Conservation (phyloP, 2,329 filamentous ascomycete species). For the Pseudonectria foliicola region DNA sequence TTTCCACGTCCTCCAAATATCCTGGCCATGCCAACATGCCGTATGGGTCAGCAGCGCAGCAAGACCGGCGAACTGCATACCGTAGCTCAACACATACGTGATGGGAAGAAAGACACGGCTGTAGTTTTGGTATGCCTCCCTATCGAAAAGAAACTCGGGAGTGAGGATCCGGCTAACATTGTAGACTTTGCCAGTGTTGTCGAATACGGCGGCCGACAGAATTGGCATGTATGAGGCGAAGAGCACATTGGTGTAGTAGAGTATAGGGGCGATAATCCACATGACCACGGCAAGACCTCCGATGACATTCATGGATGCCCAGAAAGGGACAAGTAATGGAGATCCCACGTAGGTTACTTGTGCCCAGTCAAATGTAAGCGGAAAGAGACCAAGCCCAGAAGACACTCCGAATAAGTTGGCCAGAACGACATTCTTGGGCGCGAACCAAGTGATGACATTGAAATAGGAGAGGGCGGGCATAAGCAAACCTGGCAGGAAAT, state of each 20-base stretch:
- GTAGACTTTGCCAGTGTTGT: slow-evolving; percentile 74
- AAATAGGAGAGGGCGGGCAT: slow-evolving; percentile 85
- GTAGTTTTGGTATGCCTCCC: slow-evolving; percentile 69
- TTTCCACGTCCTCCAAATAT: slow-evolving; percentile 73
- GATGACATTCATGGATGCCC: slow-evolving; percentile 79
- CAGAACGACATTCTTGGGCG: slow-evolving; percentile 76
- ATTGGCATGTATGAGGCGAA: slow-evolving; percentile 84
- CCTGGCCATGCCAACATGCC: slow-evolving; percentile 73
- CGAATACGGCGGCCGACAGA: slow-evolving; percentile 75
- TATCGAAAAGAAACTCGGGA: slow-evolving; percentile 69
- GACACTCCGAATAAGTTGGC: slow-evolving; percentile 80
- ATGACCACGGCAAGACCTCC: slow-evolving; percentile 74
- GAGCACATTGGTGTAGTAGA: slow-evolving; percentile 74
- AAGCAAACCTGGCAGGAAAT: slow-evolving; percentile 76
- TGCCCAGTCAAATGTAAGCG: slow-evolving; percentile 85
- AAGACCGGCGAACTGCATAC: slow-evolving; percentile 76
- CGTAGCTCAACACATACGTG: slow-evolving; percentile 82
- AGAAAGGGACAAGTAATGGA: slow-evolving; percentile 75
- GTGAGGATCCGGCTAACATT: slow-evolving; percentile 77
- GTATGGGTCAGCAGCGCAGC: slow-evolving; percentile 77
- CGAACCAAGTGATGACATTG: slow-evolving; percentile 83
- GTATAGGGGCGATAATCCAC: slow-evolving; percentile 74
- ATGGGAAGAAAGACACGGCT: slow-evolving; percentile 80
- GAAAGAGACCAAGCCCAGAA: slow-evolving; percentile 78
- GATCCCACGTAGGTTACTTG: slow-evolving; percentile 86